phyloP scores from a whole-genome alignment of 495 filamentous ascomycete genomes.

The Tuber magnatum region DNA sequence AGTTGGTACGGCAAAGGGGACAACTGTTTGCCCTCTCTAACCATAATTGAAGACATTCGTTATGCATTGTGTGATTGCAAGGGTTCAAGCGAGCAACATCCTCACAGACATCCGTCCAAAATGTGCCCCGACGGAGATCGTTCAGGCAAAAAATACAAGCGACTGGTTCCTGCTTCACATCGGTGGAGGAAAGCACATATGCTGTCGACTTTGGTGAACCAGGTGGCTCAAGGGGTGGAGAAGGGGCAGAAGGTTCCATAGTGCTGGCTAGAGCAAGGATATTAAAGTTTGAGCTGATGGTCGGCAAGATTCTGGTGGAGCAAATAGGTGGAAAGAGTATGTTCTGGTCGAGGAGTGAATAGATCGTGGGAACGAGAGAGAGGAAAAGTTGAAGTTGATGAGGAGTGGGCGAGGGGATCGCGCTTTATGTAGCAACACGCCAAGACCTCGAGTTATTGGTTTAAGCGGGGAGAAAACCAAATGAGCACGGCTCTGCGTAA shows the following conservation, averaged over 20 bases:
- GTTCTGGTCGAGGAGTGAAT: not conserved
- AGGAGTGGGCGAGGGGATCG: conserved; percentile 28
- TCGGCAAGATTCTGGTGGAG: not conserved
- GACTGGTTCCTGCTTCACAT: conserved; percentile 27
- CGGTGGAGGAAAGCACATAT: conserved; percentile 17
- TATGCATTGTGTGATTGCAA: conserved; percentile 84
- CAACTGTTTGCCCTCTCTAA: conserved; percentile 94
- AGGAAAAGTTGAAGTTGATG: conserved; percentile 9
- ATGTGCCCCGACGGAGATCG: conserved; percentile 29
- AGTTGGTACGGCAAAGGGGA: conserved; percentile 85
- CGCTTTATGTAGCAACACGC: conserved; percentile 32
- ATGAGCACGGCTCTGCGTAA: not conserved
- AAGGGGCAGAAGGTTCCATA: conserved; percentile 17
- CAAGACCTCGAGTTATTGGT: conserved; percentile 31
- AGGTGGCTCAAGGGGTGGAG: conserved; percentile 7
- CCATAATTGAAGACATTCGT: conserved; percentile 87
- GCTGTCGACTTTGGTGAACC: conserved; percentile 17
- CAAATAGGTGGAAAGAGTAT: not conserved
- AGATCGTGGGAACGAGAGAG: not conserved
- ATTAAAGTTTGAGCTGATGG: not conserved
- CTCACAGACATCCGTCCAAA: conserved; percentile 18
- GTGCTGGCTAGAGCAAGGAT: conserved; percentile 4
- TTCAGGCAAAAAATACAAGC: conserved; percentile 37
- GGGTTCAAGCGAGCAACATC: conserved; percentile 43
- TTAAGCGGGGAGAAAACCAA: conserved; percentile 1